Evolutionary conservation across 2,329 filamentous ascomycete species (phyloP).

Genomic region (Penicillium crustosum): DNA sequence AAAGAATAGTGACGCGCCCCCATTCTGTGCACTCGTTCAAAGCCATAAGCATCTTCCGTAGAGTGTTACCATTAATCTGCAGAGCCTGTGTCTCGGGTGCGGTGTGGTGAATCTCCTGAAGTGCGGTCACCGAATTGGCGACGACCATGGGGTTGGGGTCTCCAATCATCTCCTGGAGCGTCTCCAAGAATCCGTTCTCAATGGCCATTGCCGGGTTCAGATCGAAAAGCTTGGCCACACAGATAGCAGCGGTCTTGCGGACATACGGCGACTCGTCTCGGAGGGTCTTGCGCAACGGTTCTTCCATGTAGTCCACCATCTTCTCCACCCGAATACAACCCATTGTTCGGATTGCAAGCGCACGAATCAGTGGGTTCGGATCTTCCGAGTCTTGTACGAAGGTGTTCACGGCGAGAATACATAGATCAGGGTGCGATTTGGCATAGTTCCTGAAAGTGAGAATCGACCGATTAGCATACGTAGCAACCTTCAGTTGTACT

Average conservation of each 20-base stretch:
- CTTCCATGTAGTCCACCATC: constrained; percentile 99
- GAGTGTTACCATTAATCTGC: constrained; percentile 72
- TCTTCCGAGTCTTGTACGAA: constrained; percentile 99
- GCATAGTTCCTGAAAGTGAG: constrained; percentile 79
- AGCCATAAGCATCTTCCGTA: constrained; percentile 96
- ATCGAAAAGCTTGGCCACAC: constrained; percentile 96
- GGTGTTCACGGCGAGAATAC: constrained; percentile 97
- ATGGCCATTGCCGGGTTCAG: constrained; percentile 89
- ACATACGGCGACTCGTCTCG: constrained; percentile 98
- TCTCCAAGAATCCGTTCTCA: constrained; percentile 94
- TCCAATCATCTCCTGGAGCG: constrained; percentile 89
- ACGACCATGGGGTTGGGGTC: constrained; percentile 99
- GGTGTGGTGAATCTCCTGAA: constrained; percentile 86
- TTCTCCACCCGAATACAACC: constrained; percentile 98
- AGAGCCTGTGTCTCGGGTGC: constrained; percentile 88
- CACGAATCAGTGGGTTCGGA: constrained; percentile 91
- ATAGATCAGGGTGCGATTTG: constrained; percentile 97
- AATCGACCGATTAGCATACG: constrained; percentile 22
- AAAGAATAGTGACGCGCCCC: constrained; percentile 91
- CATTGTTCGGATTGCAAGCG: constrained; percentile 95
- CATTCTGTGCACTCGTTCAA: constrained; percentile 98
- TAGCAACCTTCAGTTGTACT: not conserved
- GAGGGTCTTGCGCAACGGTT: constrained; percentile 90
- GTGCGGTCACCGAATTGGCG: constrained; percentile 90
- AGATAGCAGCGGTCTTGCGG: constrained; percentile 95